These are phyloP conservation scores for Gnomoniopsis smithogilvyi DNA, from an alignment of 2,329 filamentous ascomycete genomes.

Conservation along the genomic window DNA sequence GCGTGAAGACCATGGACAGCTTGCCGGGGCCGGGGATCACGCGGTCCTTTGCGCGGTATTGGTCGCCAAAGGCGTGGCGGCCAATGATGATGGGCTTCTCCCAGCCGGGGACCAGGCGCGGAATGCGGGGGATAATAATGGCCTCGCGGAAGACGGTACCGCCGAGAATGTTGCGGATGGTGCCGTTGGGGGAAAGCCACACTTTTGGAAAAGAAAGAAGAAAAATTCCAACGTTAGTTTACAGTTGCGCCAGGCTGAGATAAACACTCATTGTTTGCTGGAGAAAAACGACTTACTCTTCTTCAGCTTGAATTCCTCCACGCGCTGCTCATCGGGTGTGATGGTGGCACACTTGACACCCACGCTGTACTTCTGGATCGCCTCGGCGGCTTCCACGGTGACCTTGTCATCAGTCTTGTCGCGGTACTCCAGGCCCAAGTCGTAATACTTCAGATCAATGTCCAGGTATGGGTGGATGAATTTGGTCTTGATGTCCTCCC, in stretches of 20 bases:
- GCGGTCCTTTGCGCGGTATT: constrained; percentile 94
- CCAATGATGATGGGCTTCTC: constrained; percentile 99
- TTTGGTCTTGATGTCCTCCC: constrained; percentile 99
- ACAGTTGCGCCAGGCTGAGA: too few relatives aligned
- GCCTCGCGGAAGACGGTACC: constrained; percentile 99
- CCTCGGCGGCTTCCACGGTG: constrained; percentile 90
- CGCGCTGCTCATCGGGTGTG: constrained; percentile 93
- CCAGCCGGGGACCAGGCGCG: constrained; percentile 93
- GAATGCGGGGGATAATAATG: constrained; percentile 92
- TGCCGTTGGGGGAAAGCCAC: constrained; percentile 99
- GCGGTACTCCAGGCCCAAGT: constrained; percentile 88
- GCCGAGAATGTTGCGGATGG: constrained; percentile 70
- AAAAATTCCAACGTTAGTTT: neutral
- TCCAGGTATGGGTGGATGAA: constrained; percentile 96
- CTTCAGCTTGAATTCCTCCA: constrained; percentile 98
- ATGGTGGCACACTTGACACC: constrained; percentile 99
- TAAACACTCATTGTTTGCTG: too few relatives aligned
- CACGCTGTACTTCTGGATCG: constrained; percentile 98
- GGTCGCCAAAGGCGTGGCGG: constrained; percentile 96
- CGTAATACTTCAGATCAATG: constrained; percentile 98
- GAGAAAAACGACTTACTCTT: constrained; percentile 63
- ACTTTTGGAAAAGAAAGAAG: constrained; percentile 46
- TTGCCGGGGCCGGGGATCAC: constrained; percentile 82
- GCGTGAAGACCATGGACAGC: constrained; percentile 93
- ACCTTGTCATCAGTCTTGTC: constrained; percentile 96